phyloP scores from a whole-genome alignment of 495 filamentous ascomycete genomes.

The Glonium stellatum region DNA sequence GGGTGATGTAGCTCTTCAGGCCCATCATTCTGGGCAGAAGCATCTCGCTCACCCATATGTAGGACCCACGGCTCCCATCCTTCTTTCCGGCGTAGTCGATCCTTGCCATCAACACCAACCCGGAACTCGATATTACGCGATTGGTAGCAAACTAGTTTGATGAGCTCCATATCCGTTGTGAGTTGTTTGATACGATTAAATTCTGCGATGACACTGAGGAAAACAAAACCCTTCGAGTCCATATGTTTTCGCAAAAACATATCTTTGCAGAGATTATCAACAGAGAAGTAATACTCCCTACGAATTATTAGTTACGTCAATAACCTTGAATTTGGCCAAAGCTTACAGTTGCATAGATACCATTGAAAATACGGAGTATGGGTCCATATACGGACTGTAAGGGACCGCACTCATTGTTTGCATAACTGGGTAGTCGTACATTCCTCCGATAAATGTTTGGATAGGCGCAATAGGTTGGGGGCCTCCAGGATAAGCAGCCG shows the following conservation, averaged over 20 bases:
- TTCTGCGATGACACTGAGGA: conserved; percentile 61
- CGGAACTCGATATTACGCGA: conserved; percentile 65
- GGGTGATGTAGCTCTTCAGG: conserved; percentile 37
- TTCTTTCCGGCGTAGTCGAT: conserved; percentile 69
- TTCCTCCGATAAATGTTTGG: conserved; percentile 27
- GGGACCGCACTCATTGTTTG: conserved; percentile 60
- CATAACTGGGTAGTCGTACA: conserved; percentile 35
- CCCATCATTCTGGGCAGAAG: conserved; percentile 54
- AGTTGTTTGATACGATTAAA: conserved; percentile 80
- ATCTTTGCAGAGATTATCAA: conserved; percentile 95
- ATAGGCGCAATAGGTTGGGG: conserved; percentile 22
- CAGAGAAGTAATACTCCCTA: conserved; percentile 89
- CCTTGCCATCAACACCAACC: conserved; percentile 61
- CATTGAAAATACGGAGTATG: conserved; percentile 48
- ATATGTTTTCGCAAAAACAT: conserved; percentile 80
- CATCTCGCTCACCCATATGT: conserved; percentile 52
- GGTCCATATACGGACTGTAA: conserved; percentile 54
- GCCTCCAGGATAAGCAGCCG: conserved; percentile 19
- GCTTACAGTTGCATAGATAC: conserved; percentile 63
- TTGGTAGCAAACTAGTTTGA: conserved; percentile 65
- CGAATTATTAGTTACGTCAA: conserved; percentile 20
- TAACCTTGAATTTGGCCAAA: neutral
- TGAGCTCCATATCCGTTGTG: conserved; percentile 61
- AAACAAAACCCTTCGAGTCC: conserved; percentile 92
- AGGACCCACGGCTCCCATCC: conserved; percentile 80